phyloP scores from a whole-genome alignment of 2,329 filamentous ascomycete genomes.

The Plenodomus biglobosus region DNA sequence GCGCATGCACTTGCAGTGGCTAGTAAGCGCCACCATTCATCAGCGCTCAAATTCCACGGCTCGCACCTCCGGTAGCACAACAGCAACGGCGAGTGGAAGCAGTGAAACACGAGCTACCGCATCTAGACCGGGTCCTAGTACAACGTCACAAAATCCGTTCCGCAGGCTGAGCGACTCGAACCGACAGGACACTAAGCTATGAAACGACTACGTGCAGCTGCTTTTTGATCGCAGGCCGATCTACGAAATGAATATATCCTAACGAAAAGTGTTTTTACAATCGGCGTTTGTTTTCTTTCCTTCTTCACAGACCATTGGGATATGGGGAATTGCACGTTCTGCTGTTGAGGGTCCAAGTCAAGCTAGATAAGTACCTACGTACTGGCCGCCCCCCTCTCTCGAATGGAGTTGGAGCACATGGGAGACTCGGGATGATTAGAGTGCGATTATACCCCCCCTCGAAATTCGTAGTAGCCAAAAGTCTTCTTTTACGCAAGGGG shows the following conservation, averaged over 20 bases:
- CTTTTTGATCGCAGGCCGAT: slow-evolving; percentile 6
- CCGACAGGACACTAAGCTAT: slow-evolving; percentile 43
- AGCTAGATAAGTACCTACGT: too few relatives aligned
- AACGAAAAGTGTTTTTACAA: slow-evolving; percentile 21
- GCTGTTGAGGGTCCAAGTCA: background rate
- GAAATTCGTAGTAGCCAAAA: too few relatives aligned
- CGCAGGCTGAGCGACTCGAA: slow-evolving; percentile 41
- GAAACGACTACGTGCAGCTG: slow-evolving; percentile 1
- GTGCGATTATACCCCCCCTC: too few relatives aligned
- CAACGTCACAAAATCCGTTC: slow-evolving; percentile 29
- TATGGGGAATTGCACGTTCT: too few relatives aligned
- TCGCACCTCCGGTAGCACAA: slow-evolving; percentile 27
- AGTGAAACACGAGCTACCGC: slow-evolving; percentile 30
- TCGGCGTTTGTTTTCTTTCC: background rate
- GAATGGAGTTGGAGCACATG: too few relatives aligned
- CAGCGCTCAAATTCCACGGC: slow-evolving; percentile 33
- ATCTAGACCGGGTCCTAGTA: slow-evolving; percentile 25
- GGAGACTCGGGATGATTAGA: too few relatives aligned
- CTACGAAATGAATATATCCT: slow-evolving; percentile 18
- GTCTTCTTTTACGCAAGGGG: too few relatives aligned
- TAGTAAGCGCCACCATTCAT: slow-evolving; percentile 60
- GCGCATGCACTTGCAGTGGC: slow-evolving; percentile 64
- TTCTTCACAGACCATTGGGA: too few relatives aligned
- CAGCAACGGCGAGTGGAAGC: slow-evolving; percentile 22
- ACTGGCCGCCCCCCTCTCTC: too few relatives aligned